phyloP scores from a whole-genome alignment of 2,329 filamentous ascomycete species.

The Fonsecaea multimorphosa region DNA sequence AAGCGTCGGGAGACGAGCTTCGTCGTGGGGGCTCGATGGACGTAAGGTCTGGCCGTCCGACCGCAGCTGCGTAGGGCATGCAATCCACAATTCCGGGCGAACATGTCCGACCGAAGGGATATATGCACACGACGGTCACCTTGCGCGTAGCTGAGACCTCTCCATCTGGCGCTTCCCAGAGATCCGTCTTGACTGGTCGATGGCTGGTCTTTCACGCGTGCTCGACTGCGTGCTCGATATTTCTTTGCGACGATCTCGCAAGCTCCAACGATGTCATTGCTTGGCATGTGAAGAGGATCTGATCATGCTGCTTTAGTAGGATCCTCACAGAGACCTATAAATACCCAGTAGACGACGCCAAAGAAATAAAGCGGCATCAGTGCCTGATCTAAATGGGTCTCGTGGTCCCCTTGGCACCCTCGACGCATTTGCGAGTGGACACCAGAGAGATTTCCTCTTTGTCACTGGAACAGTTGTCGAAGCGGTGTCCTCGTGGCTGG shows the following conservation, averaged over 20 bases:
- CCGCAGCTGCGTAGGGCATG: conserved; percentile 35
- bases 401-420: too few species aligned
- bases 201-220: neutral
- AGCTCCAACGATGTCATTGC: conserved; percentile 8
- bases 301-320: neutral
- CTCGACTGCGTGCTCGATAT: neutral
- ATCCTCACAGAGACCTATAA: neutral
- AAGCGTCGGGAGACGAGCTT: conserved; percentile 29
- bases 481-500: neutral
- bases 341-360: too few species aligned
- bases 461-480: neutral
- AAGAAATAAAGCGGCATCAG: neutral
- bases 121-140: neutral
- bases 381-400: neutral
- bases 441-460: neutral
- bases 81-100: conserved; percentile 33
- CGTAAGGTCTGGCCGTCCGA: conserved; percentile 16
- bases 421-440: neutral
- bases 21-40: conserved; percentile 14
- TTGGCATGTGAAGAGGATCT: too few species aligned
- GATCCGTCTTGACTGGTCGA: neutral
- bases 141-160: conserved; percentile 1
- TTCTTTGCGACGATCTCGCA: neutral
- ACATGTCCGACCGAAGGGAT: conserved; percentile 29
- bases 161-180: conserved; percentile 3